Evolutionary conservation across 164 flowering plant genomes (phyloP), one percentile per base, ranked within the genome.

Genomic region (Sextonia rubra): DNA sequence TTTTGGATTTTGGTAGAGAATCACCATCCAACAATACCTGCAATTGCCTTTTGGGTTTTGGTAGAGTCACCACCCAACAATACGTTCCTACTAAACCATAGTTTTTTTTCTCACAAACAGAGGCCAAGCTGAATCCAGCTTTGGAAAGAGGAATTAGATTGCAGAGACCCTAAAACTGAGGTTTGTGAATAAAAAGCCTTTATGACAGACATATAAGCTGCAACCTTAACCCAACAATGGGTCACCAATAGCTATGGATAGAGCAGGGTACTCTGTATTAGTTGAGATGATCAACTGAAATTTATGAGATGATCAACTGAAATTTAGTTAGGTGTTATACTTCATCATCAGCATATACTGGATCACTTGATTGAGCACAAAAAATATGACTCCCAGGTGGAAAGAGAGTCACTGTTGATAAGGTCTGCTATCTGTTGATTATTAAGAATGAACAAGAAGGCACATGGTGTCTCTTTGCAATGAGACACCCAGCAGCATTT

Each of bases 1-100:
- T n/a, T n/a, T n/a, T n/a, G n/a, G n/a, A n/a, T n/a, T n/a, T n/a
- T n/a, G n/a, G 69, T 52, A 44, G 56, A 73, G 27, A 26, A 52
- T 52, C 69, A 73, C 74, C 37, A 64, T 20, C 61, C 47, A 72
- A 72, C 20, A 49, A 47, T 62, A 52, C 69, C 66, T 56, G n/a
- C n/a, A n/a, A n/a, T n/a, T n/a, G n/a, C n/a, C n/a, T n/a, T 30
- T 30, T 5, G 37, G 37, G 5, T 30, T 30, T 30, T 30, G 37
- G 70, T 55, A 47, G 58, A 27, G 64, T 52, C 70, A 73, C 69
- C 44, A 64, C 24, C 62, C 48, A 72, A 65, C n/a, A 30, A 48
- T 64, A 55, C 70, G 60, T 58, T 62, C 67, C 58, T 25, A 71
- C 55, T 60, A 47, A 58, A 71, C 47, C 48, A 55, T 30, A 48